Evolutionary conservation across 352 stramenopile genomes (phyloP).

Genomic region (Phytophthora cactorum): DNA sequence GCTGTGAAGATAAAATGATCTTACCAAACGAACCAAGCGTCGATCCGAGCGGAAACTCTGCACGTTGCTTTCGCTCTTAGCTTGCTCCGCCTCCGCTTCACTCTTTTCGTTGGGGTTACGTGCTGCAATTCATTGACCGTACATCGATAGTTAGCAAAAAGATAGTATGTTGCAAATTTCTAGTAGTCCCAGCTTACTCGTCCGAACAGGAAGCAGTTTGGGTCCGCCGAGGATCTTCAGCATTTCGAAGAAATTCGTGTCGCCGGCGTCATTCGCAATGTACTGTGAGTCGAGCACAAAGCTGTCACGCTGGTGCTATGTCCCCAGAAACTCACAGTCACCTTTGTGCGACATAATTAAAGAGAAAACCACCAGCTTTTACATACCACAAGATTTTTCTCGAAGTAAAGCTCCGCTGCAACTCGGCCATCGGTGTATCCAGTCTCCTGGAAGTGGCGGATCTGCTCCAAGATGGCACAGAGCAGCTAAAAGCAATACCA

Average conservation of each 20-base stretch:
- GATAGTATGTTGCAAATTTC: too few relatives aligned
- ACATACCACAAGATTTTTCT: slow-evolving; percentile 56
- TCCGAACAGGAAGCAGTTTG: slow-evolving; percentile 63
- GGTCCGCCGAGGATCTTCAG: slow-evolving; percentile 59
- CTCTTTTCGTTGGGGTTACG: slow-evolving; percentile 57
- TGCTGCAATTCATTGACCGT: slow-evolving; percentile 26
- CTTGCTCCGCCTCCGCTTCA: slow-evolving; percentile 56
- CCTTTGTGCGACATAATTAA: not conserved
- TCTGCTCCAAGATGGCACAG: slow-evolving; percentile 90
- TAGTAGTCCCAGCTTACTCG: slow-evolving; percentile 35
- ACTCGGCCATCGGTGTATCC: slow-evolving; percentile 90
- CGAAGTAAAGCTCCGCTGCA: slow-evolving; percentile 71
- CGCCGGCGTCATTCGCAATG: slow-evolving; percentile 40
- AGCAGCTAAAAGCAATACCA: slow-evolving; percentile 46
- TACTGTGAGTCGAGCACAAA: slow-evolving; percentile 64
- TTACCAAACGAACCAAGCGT: slow-evolving; percentile 71
- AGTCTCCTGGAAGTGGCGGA: slow-evolving; percentile 93
- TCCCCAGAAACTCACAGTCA: not conserved
- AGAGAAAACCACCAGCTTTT: not conserved
- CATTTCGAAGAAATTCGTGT: slow-evolving; percentile 69
- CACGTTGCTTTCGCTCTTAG: slow-evolving; percentile 69
- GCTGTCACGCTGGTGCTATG: slow-evolving; percentile 51
- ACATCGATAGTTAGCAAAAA: not conserved
- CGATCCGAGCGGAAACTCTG: slow-evolving; percentile 87
- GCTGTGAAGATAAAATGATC: not conserved